Evolutionary conservation across 306 rosid genomes (phyloP).

Genomic region (Abrus precatorius): DNA sequence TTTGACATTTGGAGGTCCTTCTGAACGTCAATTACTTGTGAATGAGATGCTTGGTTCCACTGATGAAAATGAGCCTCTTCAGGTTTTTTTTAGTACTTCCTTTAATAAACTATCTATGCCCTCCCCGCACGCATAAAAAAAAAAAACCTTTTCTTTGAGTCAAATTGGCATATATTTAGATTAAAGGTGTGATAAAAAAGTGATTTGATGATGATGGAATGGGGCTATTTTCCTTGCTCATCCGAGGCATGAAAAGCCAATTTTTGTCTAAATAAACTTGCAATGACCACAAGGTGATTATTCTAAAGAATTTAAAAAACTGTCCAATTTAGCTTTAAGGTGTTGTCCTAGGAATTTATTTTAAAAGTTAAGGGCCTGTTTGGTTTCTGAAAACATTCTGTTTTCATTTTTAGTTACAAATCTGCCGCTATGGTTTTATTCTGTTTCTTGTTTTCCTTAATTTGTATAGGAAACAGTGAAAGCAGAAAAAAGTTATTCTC

Average conservation of each 20-base stretch:
- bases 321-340: not conserved
- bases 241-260: not conserved
- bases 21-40: slow-evolving; percentile 84
- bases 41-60: slow-evolving; percentile 97
- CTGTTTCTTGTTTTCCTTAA: too few relatives aligned
- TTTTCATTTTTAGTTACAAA: too few relatives aligned
- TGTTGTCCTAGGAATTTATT: not conserved
- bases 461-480: too few relatives aligned
- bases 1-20: slow-evolving; percentile 86
- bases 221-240: too few relatives aligned
- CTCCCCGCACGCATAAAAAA: not conserved
- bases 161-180: not conserved
- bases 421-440: too few relatives aligned
- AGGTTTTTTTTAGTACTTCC: slow-evolving; percentile 52
- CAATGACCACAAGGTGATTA: not conserved
- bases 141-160: not conserved
- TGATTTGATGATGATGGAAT: not conserved
- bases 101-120: not conserved
- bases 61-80: slow-evolving; percentile 97
- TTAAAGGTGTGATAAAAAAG: not conserved
- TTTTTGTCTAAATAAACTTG: too few relatives aligned
- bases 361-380: not conserved
- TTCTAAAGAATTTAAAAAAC: not conserved
- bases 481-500: too few relatives aligned
- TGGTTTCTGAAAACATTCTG: too few relatives aligned